Evolutionary conservation across 1,284 basidiomycete genomes (phyloP).

Genomic region (Malassezia sympodialis): DNA sequence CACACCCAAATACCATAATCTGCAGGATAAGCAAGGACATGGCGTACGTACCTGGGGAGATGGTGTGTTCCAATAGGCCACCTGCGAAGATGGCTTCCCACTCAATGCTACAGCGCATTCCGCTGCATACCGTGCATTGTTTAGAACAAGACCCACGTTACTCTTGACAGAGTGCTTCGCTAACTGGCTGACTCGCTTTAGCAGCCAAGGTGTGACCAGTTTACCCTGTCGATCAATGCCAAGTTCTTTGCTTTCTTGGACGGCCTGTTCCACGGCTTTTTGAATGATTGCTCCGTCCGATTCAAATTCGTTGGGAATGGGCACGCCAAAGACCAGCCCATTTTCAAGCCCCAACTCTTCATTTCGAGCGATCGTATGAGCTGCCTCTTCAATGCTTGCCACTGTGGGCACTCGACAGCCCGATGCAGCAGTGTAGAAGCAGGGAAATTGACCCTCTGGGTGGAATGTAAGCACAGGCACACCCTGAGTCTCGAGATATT

Average conservation of each 20-base stretch:
- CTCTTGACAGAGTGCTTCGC: constrained; percentile 56
- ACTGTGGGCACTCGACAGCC: constrained; percentile 61
- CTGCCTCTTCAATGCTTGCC: constrained; percentile 19
- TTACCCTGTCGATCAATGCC: constrained; percentile 76
- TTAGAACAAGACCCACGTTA: constrained; percentile 82
- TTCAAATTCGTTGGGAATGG: constrained; percentile 73
- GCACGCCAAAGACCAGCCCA: constrained; percentile 64
- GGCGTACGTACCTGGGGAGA: neutral
- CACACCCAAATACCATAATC: constrained; percentile 34
- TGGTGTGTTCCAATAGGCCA: constrained; percentile 15
- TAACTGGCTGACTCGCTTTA: constrained; percentile 72
- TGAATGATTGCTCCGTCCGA: constrained; percentile 63
- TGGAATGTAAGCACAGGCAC: constrained; percentile 80
- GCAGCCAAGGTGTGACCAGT: constrained; percentile 88
- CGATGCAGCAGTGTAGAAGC: constrained; percentile 78
- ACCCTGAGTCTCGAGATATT: constrained; percentile 93
- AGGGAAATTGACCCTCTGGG: constrained; percentile 65
- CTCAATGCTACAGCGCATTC: constrained; percentile 64
- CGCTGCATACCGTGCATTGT: constrained; percentile 77
- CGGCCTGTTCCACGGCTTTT: constrained; percentile 69
- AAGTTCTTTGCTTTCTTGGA: constrained; percentile 69
- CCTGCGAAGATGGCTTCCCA: constrained; percentile 13
- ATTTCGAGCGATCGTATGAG: constrained; percentile 55
- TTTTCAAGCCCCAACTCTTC: constrained; percentile 52
- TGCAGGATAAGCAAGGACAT: neutral